Base-by-base conservation (phyloP, 352 stramenopile genomes). In the Phytophthora megakarya region DNA sequence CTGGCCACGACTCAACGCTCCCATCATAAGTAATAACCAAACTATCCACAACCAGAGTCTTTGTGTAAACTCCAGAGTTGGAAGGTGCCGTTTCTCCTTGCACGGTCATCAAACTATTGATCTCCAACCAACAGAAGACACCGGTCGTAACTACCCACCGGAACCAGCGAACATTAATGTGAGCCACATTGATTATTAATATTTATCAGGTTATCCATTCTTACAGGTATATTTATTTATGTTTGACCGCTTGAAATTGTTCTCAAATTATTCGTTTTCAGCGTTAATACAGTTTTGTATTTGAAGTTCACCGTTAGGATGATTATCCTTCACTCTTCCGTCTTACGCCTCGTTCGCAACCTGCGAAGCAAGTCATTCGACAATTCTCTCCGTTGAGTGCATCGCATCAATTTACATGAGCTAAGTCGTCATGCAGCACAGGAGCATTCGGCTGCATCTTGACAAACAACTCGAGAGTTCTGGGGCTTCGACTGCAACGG, bases 371-470 rank as follows among this genome's bases (percentile, higher is more conserved):
- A 39, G 23, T n/a, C 61, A 65, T 65, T 70, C 38, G 19, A 43
- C 38, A 65, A 65, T 48, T 42, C 30, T 16, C 46, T 9, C 15
- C 15, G 9, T 44, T 28, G 3, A 12, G 37, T 30, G 15, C 22
- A 60, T 19, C 28, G 7, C 42, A 25, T 33, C 21, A 22, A n/a
- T 43, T 12, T 12, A 39, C 4, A 10, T 3, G 22, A 19, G 5
- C 26, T 32, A 32, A 32, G 9, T 10, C 21, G 6, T 19, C 28
- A 65, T 67, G 35, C n/a, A 16, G 3, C 9, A 15, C 19, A 40
- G 45, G 7, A 71, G 28, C 10, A 45, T 68, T 39, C 65, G 58
- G 2, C 26, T 67, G 19, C 65, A 51, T 9, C 50, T 68, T 6
- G 35, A 47, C 28, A 56, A 59, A 10, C 21, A 25, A n/a, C 19